Conservation (phyloP, 345 rosid genomes). For the Salix dunnii region DNA sequence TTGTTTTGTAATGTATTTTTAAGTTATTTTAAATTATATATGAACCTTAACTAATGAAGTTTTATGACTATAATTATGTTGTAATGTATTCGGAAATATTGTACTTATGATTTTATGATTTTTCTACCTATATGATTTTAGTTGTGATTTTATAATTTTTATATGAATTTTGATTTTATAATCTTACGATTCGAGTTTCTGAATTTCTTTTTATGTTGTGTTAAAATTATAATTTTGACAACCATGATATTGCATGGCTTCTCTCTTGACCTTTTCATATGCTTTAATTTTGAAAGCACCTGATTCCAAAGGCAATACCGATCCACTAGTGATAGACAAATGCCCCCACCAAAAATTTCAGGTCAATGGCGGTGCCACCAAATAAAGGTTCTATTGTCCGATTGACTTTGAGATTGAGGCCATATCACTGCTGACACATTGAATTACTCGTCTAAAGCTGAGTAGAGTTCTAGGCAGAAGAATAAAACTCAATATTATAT, state of each 20-base stretch:
- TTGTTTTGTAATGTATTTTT: no score
- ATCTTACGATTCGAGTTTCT: no score
- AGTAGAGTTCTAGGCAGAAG: neutral
- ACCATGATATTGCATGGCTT: conserved; percentile 3
- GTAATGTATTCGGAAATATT: no score
- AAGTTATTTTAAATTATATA: no score
- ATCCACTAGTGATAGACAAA: neutral
- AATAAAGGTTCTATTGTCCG: neutral
- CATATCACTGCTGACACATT: neutral
- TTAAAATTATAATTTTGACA: no score
- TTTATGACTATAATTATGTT: no score
- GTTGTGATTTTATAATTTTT: no score
- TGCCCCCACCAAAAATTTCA: neutral
- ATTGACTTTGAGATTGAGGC: neutral
- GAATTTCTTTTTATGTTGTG: no score
- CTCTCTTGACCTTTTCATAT: neutral
- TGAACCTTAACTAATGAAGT: no score
- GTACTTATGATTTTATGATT: no score
- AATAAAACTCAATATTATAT: neutral
- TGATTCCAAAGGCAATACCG: neutral
- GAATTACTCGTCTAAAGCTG: neutral
- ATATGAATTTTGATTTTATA: no score
- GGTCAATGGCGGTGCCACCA: conserved; percentile 1
- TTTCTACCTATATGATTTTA: no score
- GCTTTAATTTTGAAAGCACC: neutral